Conservation (phyloP, 345 rosid genomes). For the Lepidium aucheri region DNA sequence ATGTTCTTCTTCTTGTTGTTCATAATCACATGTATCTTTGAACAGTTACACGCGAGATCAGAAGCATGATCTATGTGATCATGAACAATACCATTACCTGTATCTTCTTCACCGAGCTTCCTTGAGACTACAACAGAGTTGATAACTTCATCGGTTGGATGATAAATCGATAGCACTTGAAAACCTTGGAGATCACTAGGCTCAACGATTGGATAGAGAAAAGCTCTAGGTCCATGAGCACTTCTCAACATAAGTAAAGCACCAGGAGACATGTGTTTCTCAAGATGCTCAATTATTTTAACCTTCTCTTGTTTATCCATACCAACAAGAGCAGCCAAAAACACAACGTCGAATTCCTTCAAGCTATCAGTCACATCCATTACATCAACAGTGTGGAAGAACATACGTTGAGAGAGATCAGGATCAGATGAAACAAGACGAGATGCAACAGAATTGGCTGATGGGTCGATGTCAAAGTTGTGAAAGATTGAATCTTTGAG, state of each 20-base stretch:
- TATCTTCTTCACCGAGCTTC: slow-evolving; percentile 16
- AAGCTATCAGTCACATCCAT: slow-evolving; percentile 42
- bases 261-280: slow-evolving; percentile 66
- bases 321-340: slow-evolving; percentile 91
- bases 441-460: slow-evolving; percentile 53
- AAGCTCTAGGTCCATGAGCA: slow-evolving; percentile 88
- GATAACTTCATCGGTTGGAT: slow-evolving; percentile 79
- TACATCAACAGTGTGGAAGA: slow-evolving; percentile 57
- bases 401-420: slow-evolving; percentile 61
- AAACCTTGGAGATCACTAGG: slow-evolving; percentile 68
- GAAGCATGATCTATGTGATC: slow-evolving; percentile 24
- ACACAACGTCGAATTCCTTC: slow-evolving; percentile 69
- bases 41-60: slow-evolving; percentile 36
- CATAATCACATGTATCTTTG: slow-evolving; percentile 43
- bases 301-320: slow-evolving; percentile 67
- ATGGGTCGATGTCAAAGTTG: slow-evolving; percentile 66
- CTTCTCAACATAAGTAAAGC: slow-evolving; percentile 75
- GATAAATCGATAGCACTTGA: slow-evolving; percentile 62
- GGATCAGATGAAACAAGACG: slow-evolving; percentile 47
- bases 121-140: slow-evolving; percentile 70
- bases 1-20: slow-evolving; percentile 48
- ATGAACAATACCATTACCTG: background rate
- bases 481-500: slow-evolving; percentile 50
- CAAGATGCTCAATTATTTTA: slow-evolving; percentile 54
- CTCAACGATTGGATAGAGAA: slow-evolving; percentile 76